Evolutionary conservation across 371 early-diverging fungal genomes (phyloP), one percentile per base, ranked within the genome.

Genomic region (Mortierella sp.): DNA sequence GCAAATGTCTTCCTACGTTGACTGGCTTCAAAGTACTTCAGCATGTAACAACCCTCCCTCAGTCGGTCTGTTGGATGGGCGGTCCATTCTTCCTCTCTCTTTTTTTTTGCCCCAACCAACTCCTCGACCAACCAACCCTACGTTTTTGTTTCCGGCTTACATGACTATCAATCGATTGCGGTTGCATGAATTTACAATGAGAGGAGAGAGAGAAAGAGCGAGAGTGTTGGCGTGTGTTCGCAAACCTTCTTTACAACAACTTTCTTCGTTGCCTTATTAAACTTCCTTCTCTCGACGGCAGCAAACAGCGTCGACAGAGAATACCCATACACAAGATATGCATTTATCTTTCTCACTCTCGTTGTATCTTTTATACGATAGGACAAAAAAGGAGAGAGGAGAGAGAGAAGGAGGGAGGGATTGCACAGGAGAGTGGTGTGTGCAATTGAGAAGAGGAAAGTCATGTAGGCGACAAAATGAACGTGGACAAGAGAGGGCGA

Each of bases 221-320:
- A 53, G 37, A 72, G 34, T 21, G 28, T 46, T 26, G 40, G 37
- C 51, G 54, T 40, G 43, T 54, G 73, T 43, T 48, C 19, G 44
- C 43, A n/a, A 70, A 70, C 70, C 44, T 48, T 70, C 48, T 70
- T 70, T 37, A 21, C 37, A 10, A 64, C 34, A 34, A 34, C 59
- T 26, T 40, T 37, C 64, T 37, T 64, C 64, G 34, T 37, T 64
- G 31, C 61, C 61, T 31, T 37, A 16, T 64, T 64, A 64, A 64
- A 64, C 64, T 37, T 64, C 64, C 34, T 64, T 64, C 64, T 64
- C 64, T 64, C 6, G 37, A 19, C 64, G 64, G 37, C 19, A n/a
- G 26, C 6, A 31, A 28, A 59, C 31, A 31, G 14, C 31, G 28
- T 46, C 48, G 48, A 46, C 48, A 43, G 3, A 8, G 43, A 43